Base-by-base conservation (phyloP, 305 asterid genomes). In the Plantago rigida region DNA sequence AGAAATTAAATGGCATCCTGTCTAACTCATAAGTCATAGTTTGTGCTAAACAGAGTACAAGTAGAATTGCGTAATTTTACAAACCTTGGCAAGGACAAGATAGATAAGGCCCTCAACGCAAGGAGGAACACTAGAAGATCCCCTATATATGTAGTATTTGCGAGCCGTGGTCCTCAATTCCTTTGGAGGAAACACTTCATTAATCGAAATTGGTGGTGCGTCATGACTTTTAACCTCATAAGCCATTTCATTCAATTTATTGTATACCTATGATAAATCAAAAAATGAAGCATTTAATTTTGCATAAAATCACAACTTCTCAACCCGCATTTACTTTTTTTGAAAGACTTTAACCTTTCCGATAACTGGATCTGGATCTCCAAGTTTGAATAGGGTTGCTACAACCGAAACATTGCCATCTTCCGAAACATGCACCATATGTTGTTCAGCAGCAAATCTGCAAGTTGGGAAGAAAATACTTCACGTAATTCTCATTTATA, bases 51-150 rank as follows among this genome's bases (percentile, higher is more conserved):
- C 26, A 22, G 26, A 1, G 24, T 5, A 22, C 19, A 1, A 11
- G n/a, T 34, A 13, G 47, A 13, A 36, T 12, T 11, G 6, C 12
- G 47, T 2, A 57, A 24, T 24, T 70, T 22, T 22, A 2, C 26
- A 22, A 22, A 79, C 90, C 87, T 74, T 78, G 70, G 69, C 81
- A 61, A 79, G 78, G 63, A 86, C 72, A 70, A 67, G 39, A 79
- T 82, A 79, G 26, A 69, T 60, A 51, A 86, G 84, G 74, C 62
- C 39, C 61, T 86, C 82, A 3, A 81, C 48, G 76, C 89, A 86
- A n/a, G 95, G 95, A 47, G 95, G 95, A 14, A 83, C 78, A 56
- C 85, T 86, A 39, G 74, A 77, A 58, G 89, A 84, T 54, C 95
- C 92, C 52, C 36, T 26, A 39, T 80, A 86, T 51, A 68, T 62